A percentile compares a stretch with the other conserved stretches of the same genome.
Conservation (phyloP, 2,329 filamentous ascomycete genomes). For the Monascus ruber region DNA sequence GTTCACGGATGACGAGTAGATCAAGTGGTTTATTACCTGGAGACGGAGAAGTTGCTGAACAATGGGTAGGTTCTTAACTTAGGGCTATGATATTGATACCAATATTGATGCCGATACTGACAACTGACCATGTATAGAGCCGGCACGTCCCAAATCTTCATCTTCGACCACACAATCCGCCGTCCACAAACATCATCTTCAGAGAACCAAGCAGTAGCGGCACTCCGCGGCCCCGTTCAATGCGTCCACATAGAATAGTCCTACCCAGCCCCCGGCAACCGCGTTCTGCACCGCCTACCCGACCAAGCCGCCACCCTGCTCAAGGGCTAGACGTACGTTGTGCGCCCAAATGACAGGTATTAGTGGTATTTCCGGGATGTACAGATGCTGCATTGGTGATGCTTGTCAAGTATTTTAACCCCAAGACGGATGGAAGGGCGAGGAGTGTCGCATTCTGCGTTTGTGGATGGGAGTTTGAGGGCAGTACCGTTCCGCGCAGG, state of each 20-base stretch:
- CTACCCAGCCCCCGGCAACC: conserved; percentile 30
- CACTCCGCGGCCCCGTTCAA: conserved; percentile 35
- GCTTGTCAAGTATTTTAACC: conserved; percentile 53
- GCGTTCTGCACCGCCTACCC: conserved; percentile 34
- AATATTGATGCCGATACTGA: too few species aligned
- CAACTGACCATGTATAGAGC: conserved; percentile 16
- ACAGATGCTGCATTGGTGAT: conserved; percentile 44
- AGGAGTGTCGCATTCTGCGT: conserved; percentile 46
- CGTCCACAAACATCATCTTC: conserved; percentile 23
- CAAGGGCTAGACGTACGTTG: conserved; percentile 36
- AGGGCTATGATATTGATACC: too few species aligned
- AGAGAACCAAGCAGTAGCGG: conserved; percentile 18
- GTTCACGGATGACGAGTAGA: conserved; percentile 33
- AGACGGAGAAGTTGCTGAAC: conserved; percentile 37
- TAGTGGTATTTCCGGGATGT: conserved; percentile 44
- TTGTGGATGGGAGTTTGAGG: conserved; percentile 39
- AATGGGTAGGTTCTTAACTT: too few species aligned
- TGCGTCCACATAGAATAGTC: conserved; percentile 44
- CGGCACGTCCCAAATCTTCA: conserved; percentile 34
- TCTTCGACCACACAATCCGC: conserved; percentile 42
- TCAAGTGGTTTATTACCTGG: conserved; percentile 35
- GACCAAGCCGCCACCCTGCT: conserved; percentile 34
- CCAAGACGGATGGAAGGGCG: conserved; percentile 43
- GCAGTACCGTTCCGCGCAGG: conserved; percentile 13
- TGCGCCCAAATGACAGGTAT: conserved; percentile 32